Evolutionary conservation across 768 basidiomycete genomes (phyloP).

Genomic region (Trametes elegans): DNA sequence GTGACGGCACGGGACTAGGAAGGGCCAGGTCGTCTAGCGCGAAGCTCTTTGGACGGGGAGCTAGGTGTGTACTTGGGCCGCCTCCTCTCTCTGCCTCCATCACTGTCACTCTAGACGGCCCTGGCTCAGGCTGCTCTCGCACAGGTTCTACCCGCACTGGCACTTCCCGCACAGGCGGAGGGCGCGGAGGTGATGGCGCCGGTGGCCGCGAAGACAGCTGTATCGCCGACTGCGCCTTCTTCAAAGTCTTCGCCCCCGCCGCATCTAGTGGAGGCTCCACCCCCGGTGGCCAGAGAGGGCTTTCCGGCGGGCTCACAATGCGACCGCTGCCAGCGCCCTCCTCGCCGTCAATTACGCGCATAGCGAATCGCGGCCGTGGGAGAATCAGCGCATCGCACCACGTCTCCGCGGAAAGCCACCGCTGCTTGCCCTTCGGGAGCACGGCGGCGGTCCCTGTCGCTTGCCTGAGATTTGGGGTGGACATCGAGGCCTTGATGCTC

Average conservation of each 20-base stretch:
- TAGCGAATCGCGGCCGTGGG: slow-evolving; percentile 68
- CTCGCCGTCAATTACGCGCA: slow-evolving; percentile 38
- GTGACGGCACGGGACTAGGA: slow-evolving; percentile 58
- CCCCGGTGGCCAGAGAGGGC: slow-evolving; percentile 35
- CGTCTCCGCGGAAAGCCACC: slow-evolving; percentile 72
- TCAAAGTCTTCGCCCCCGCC: slow-evolving; percentile 11
- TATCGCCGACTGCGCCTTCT: slow-evolving; percentile 28
- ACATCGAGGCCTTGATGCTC: slow-evolving; percentile 53
- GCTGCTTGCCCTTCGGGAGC: slow-evolving; percentile 47
- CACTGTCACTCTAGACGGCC: slow-evolving; percentile 6
- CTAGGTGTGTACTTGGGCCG: slow-evolving; percentile 11
- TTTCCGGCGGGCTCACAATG: slow-evolving; percentile 50
- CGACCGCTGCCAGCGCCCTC: slow-evolving; percentile 25
- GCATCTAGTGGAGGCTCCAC: slow-evolving; percentile 1
- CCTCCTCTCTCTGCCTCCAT: neutral
- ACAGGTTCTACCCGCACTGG: neutral
- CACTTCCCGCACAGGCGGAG: neutral
- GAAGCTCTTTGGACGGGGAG: slow-evolving; percentile 54
- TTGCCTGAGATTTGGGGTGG: slow-evolving; percentile 61
- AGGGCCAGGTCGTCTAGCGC: slow-evolving; percentile 58
- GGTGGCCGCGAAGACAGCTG: slow-evolving; percentile 30
- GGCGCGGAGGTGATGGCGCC: slow-evolving; percentile 8
- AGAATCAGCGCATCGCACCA: slow-evolving; percentile 83
- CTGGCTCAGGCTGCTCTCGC: slow-evolving; percentile 1
- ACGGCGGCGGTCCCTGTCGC: slow-evolving; percentile 21